These are phyloP conservation scores for Cyathus striatus DNA, from an alignment of 768 basidiomycete species.

Conservation along the genomic window DNA sequence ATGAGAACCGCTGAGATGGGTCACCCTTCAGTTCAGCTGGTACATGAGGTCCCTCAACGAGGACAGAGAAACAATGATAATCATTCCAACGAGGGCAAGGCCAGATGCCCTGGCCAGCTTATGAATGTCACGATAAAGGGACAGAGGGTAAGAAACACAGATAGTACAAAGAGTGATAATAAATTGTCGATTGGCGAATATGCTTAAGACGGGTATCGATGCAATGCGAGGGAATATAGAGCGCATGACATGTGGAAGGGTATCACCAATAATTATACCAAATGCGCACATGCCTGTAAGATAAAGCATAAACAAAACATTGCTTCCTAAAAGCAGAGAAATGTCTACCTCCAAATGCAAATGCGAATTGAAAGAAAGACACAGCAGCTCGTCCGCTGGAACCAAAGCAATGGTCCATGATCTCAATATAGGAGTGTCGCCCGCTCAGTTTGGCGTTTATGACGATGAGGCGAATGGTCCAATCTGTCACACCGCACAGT, in stretches of 20 bases:
- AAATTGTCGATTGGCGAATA: constrained; percentile 84
- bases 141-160: constrained; percentile 90
- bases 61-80: constrained; percentile 86
- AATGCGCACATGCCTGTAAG: constrained; percentile 95
- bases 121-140: constrained; percentile 95
- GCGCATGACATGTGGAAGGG: constrained; percentile 90
- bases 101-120: constrained; percentile 92
- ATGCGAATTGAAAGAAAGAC: constrained; percentile 95
- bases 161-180: constrained; percentile 84
- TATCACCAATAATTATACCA: constrained; percentile 97
- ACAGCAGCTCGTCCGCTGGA: constrained; percentile 87
- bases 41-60: constrained; percentile 78
- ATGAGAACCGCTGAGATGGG: constrained; percentile 64
- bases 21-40: constrained; percentile 73
- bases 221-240: constrained; percentile 71
- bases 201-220: constrained; percentile 64
- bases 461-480: constrained; percentile 97
- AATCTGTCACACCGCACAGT: constrained; percentile 85
- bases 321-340: constrained; percentile 11
- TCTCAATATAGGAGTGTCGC: constrained; percentile 85
- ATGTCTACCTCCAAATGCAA: constrained; percentile 84
- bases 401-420: constrained; percentile 94
- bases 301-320: background rate
- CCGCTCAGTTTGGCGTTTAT: constrained; percentile 95
- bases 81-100: constrained; percentile 89